Evolutionary conservation across 140 eudicot species (phyloP), one percentile per base, ranked within the genome.

Genomic region (Stevia rebaudiana): DNA sequence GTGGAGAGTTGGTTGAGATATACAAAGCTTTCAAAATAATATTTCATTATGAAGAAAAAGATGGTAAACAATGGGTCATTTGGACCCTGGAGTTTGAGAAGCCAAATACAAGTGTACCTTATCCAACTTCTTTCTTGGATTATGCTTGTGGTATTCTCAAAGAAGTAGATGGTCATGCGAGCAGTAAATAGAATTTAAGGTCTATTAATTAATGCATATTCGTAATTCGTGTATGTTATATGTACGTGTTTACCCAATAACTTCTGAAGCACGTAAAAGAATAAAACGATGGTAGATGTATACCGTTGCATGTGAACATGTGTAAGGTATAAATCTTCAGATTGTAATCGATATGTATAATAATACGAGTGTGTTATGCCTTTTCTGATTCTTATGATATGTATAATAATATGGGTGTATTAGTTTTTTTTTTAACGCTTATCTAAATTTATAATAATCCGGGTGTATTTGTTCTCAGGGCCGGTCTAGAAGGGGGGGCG

Each of bases 81-180:
- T 72, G 58, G 66, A 72, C 66, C 40, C 11, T 61, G 31, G 77
- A 63, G 19, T 72, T 72, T 51, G 71, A 72, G 56, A 72, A n/a
- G 65, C 77, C 50, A 10, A 31, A 53, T 72, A 7, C 28, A 30
- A 43, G 50, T 42, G 65, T 64, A 17, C 77, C 77, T 5, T 31
- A 72, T 63, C 77, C 77, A 53, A 72, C 72, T 53, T 42, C 50
- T 18, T 21, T 42, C 11, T 17, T 69, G 67, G 74, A 69, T 47
- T 57, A 43, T 41, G 17, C 43, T 0, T 43, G 59, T 6, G 39
- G 16, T n/a, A 18, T 44, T 33, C 17, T 69, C 11, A 59, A 57
- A 57, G 74, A 69, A 13, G 42, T 69, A 49, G 74, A 69, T 11
- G 36, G 35, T 24, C 49, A 69, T 7, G 15, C 23, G 1, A 69